phyloP scores from a whole-genome alignment of 108 stramenopile genomes.

The Cyclostephanos tholiformis region DNA sequence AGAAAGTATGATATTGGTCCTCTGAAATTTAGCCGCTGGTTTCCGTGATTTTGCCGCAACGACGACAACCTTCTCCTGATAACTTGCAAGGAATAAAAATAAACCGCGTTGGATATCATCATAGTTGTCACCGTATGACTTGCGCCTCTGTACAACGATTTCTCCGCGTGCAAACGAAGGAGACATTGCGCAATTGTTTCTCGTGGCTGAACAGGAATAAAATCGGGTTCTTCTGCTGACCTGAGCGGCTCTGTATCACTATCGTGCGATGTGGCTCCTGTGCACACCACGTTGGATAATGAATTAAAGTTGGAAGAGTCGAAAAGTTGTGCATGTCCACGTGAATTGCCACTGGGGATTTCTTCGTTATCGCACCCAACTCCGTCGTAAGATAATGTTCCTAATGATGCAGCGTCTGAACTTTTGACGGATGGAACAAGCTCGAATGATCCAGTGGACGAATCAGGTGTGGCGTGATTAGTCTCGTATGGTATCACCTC shows the following conservation, averaged over 20 bases:
- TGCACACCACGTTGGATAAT: not conserved
- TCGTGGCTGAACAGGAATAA: not conserved
- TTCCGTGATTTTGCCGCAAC: slow-evolving; percentile 5
- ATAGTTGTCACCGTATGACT: slow-evolving; percentile 66
- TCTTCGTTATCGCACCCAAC: not conserved
- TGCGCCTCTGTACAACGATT: slow-evolving; percentile 71
- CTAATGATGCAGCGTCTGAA: not conserved
- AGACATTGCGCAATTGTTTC: slow-evolving; percentile 57
- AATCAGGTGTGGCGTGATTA: not conserved
- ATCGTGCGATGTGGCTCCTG: not conserved
- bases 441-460: slow-evolving; percentile 13
- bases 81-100: slow-evolving; percentile 68
- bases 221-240: not conserved
- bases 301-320: not conserved
- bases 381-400: slow-evolving; percentile 8
- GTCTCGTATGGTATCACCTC: not conserved
- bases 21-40: slow-evolving; percentile 2
- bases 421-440: not conserved
- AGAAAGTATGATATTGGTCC: not conserved
- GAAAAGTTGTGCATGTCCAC: not conserved
- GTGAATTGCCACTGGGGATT: not conserved
- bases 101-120: slow-evolving; percentile 71
- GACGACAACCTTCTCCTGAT: slow-evolving; percentile 43
- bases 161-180: slow-evolving; percentile 46
- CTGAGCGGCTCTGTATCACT: not conserved